phyloP scores from a whole-genome alignment of 768 basidiomycete species.

The Clavaria fumosa region DNA sequence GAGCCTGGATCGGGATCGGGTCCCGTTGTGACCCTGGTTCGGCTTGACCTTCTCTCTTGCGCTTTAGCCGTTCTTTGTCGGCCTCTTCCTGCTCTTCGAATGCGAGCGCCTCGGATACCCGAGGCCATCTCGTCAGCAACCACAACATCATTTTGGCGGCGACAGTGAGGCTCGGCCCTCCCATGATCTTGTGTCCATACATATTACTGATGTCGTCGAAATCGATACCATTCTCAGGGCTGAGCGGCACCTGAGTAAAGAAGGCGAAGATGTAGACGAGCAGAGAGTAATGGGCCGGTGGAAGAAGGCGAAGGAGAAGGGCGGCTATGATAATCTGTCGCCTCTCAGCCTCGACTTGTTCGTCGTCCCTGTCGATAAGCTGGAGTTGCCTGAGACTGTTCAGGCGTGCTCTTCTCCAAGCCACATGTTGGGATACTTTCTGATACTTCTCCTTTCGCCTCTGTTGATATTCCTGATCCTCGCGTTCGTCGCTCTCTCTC shows the following conservation, averaged over 20 bases:
- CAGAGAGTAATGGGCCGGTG: slow-evolving; percentile 26
- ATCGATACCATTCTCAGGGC: slow-evolving; percentile 19
- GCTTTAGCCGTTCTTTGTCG: too few relatives aligned
- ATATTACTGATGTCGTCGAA: slow-evolving; percentile 19
- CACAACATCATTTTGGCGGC: slow-evolving; percentile 5
- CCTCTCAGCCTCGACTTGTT: slow-evolving; percentile 6
- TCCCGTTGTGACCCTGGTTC: too few relatives aligned
- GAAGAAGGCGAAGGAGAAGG: slow-evolving; percentile 27
- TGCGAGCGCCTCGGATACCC: not conserved
- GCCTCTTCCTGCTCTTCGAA: too few relatives aligned
- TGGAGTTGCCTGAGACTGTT: not conserved
- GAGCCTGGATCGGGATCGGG: too few relatives aligned
- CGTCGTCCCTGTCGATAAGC: not conserved
- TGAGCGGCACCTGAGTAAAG: slow-evolving; percentile 25
- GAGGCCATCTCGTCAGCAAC: slow-evolving; percentile 3
- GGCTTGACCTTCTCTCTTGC: too few relatives aligned
- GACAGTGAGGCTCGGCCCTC: slow-evolving; percentile 9
- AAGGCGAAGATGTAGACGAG: slow-evolving; percentile 32
- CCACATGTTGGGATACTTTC: not conserved
- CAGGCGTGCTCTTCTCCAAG: not conserved
- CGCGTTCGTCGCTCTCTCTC: not conserved
- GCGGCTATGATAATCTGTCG: slow-evolving; percentile 19
- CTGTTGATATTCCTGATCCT: not conserved
- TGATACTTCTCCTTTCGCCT: not conserved
- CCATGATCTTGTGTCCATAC: slow-evolving; percentile 23